These are phyloP conservation scores for Aegle marmelos DNA, from an alignment of 345 rosid species.

Conservation along the genomic window DNA sequence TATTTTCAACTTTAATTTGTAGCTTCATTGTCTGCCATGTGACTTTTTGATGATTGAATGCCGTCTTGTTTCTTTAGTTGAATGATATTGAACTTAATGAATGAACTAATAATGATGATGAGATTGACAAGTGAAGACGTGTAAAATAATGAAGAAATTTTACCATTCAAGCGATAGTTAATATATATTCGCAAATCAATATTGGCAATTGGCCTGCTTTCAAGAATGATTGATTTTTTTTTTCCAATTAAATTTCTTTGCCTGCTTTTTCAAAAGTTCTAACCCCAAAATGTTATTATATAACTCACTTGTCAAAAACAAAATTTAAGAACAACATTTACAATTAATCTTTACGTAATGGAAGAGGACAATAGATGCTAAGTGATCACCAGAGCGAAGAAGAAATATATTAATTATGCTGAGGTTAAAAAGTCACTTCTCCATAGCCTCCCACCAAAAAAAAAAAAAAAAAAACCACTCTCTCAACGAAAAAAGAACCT, in stretches of 20 bases:
- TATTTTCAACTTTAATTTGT: background rate
- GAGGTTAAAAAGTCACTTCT: background rate
- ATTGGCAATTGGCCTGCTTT: no score
- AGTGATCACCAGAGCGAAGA: background rate
- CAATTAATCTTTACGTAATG: background rate
- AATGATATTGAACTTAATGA: background rate
- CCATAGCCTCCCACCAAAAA: no score
- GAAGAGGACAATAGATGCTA: background rate
- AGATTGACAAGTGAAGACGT: background rate
- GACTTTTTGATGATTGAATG: background rate
- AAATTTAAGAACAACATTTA: no score
- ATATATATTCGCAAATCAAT: no score
- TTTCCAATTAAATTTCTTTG: no score
- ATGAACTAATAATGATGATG: background rate
- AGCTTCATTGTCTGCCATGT: background rate
- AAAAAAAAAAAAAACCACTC: no score
- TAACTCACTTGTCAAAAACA: no score
- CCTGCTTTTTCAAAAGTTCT: no score
- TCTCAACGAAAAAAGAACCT: no score
- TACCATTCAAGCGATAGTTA: no score
- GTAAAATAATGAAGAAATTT: background rate
- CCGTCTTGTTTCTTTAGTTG: background rate
- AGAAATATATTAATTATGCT: background rate
- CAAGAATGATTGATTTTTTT: no score
- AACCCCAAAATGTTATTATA: no score